Conservation (phyloP, 345 rosid genomes). For the Moringa oleifera region DNA sequence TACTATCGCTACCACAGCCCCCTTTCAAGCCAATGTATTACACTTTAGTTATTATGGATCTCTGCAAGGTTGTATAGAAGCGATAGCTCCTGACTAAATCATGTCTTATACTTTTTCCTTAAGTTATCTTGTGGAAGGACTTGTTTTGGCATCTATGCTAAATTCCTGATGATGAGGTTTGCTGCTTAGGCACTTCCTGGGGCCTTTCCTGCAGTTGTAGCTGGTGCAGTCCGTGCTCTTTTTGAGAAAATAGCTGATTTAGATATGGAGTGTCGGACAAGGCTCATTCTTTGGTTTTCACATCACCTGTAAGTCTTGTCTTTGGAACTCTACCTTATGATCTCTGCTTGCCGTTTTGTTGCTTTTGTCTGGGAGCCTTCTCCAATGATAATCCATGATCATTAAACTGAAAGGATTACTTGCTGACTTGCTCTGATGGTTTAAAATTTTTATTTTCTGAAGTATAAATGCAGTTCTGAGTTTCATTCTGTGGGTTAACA, state of each 20-base stretch:
- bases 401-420: background rate
- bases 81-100: background rate
- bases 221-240: constrained; percentile 95
- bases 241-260: constrained; percentile 89
- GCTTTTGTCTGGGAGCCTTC: background rate
- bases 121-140: background rate
- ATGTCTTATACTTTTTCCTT: background rate
- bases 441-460: no score
- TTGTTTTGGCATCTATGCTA: constrained; percentile 9
- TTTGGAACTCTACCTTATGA: no score
- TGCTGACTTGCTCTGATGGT: no score
- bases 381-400: background rate
- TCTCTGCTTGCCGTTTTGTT: background rate
- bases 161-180: constrained; percentile 26
- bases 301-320: constrained; percentile 81
- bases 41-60: constrained; percentile 92
- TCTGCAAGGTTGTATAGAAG: constrained; percentile 79
- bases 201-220: constrained; percentile 99
- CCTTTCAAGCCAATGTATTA: constrained; percentile 94
- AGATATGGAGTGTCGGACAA: constrained; percentile 92
- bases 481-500: no score
- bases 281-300: constrained; percentile 97
- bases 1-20: constrained; percentile 85
- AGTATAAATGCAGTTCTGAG: no score
- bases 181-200: constrained; percentile 93